Conservation (phyloP, 2,329 filamentous ascomycete genomes). For the Aureobasidium namibiae region DNA sequence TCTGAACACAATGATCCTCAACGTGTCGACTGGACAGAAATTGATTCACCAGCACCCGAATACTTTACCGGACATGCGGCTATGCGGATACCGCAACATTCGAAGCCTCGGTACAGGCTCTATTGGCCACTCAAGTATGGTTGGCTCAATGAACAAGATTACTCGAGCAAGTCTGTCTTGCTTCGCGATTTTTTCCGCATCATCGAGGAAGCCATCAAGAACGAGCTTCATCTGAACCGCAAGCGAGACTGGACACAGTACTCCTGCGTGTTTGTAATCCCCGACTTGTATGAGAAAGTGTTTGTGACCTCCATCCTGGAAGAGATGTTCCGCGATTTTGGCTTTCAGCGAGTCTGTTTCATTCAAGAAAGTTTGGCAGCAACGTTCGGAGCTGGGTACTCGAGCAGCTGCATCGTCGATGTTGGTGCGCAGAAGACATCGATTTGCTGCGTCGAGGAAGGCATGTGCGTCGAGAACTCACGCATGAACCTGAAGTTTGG, state of each 20-base stretch:
- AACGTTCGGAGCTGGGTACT: constrained; percentile 90
- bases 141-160: constrained; percentile 85
- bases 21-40: constrained; percentile 91
- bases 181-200: constrained; percentile 83
- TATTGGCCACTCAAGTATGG: constrained; percentile 87
- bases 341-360: constrained; percentile 82
- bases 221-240: constrained; percentile 69
- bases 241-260: constrained; percentile 83
- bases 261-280: constrained; percentile 93
- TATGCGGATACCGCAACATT: constrained; percentile 79
- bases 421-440: constrained; percentile 97
- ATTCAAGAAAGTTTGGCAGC: constrained; percentile 94
- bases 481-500: constrained; percentile 92
- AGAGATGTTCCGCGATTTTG: constrained; percentile 80
- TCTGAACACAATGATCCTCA: constrained; percentile 90
- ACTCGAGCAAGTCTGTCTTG: constrained; percentile 67
- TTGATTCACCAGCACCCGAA: constrained; percentile 58
- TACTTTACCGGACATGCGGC: constrained; percentile 78
- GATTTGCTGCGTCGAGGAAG: constrained; percentile 93
- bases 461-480: constrained; percentile 89
- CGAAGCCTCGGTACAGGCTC: constrained; percentile 79
- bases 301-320: constrained; percentile 81
- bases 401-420: constrained; percentile 88
- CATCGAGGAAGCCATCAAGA: constrained; percentile 74
- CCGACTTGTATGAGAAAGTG: constrained; percentile 89